Evolutionary conservation across 169 alveolate species (phyloP).

Genomic region (Babesia bovis): DNA sequence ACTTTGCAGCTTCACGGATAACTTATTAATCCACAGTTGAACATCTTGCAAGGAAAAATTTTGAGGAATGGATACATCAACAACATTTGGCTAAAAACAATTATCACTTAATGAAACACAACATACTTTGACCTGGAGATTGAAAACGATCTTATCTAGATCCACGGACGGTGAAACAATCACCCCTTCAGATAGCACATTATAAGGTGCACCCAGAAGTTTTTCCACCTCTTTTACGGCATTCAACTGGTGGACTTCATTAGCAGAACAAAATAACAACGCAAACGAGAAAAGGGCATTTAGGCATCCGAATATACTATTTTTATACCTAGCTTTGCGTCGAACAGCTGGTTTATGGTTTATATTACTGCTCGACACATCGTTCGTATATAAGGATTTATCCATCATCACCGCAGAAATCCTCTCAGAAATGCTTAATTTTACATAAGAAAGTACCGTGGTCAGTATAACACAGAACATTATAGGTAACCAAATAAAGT

Average conservation of each 20-base stretch:
- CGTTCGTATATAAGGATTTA: not conserved
- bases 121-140: conserved; percentile 4
- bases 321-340: no score
- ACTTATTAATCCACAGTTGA: conserved; percentile 4
- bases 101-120: not conserved
- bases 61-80: not conserved
- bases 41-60: not conserved
- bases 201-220: not conserved
- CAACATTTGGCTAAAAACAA: not conserved
- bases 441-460: not conserved
- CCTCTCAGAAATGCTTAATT: not conserved
- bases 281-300: no score
- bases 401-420: not conserved
- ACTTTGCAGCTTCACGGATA: not conserved
- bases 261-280: no score
- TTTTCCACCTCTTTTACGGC: not conserved
- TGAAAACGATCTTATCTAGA: not conserved
- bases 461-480: conserved; percentile 30
- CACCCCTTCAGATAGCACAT: no score
- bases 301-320: no score
- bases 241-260: no score
- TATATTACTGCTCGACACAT: no score
- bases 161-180: not conserved
- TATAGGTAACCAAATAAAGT: conserved; percentile 59
- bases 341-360: no score